Percentiles rank a stretch among this genome's conserved stretches.
Conservation (phyloP, 306 rosid species). For the Leucaena leucocephala region DNA sequence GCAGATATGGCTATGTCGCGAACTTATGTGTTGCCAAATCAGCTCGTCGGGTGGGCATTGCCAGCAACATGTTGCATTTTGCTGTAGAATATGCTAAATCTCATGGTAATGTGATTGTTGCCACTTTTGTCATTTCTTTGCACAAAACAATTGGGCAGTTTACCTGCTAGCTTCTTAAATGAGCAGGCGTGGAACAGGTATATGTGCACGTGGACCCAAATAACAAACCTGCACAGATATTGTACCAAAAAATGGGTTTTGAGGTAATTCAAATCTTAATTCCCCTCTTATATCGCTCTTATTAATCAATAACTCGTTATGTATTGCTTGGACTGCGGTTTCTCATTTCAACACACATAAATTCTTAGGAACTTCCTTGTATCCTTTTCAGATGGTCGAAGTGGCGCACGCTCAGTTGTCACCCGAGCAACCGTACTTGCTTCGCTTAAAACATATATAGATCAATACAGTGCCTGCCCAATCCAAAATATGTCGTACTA, state of each 20-base stretch:
- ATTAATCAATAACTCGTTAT: too few relatives aligned
- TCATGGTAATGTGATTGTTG: slow-evolving; percentile 43
- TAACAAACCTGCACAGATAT: slow-evolving; percentile 47
- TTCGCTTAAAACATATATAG: slow-evolving; percentile 41
- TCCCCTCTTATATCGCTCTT: too few relatives aligned
- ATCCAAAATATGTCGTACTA: too few relatives aligned
- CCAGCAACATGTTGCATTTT: slow-evolving; percentile 70
- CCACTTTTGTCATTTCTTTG: not conserved
- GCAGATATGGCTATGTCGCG: slow-evolving; percentile 66
- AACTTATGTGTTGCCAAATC: slow-evolving; percentile 72
- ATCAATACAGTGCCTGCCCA: not conserved
- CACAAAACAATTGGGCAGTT: not conserved
- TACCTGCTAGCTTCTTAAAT: not conserved
- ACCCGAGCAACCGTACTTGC: slow-evolving; percentile 52
- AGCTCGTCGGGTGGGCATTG: slow-evolving; percentile 77
- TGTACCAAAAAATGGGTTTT: slow-evolving; percentile 70
- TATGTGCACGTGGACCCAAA: slow-evolving; percentile 68
- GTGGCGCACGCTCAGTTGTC: slow-evolving; percentile 50
- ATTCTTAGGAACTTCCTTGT: not conserved
- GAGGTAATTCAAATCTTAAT: slow-evolving; percentile 50
- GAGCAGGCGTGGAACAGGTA: slow-evolving; percentile 53
- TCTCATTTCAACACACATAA: too few relatives aligned
- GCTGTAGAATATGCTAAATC: slow-evolving; percentile 59
- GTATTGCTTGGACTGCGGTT: not conserved
- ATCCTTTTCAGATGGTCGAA: slow-evolving; percentile 57